These are phyloP conservation scores for Limonium bicolor DNA, from an alignment of 148 eudicot species.

Conservation along the genomic window DNA sequence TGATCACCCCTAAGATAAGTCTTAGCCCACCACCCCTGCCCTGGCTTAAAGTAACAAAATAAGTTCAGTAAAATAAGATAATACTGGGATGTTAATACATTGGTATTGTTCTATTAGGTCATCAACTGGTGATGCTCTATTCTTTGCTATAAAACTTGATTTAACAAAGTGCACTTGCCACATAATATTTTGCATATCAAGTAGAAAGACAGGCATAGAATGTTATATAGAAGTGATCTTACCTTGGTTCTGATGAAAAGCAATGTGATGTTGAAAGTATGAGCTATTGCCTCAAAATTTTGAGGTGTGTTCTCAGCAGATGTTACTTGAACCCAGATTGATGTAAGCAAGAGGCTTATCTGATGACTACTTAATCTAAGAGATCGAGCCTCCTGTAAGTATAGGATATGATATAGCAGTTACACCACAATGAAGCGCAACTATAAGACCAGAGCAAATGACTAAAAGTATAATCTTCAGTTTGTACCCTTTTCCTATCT, in stretches of 20 bases:
- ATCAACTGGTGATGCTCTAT: too few relatives aligned
- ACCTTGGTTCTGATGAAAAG: conserved; percentile 67
- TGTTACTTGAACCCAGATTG: conserved; percentile 78
- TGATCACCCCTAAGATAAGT: too few relatives aligned
- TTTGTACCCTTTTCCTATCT: conserved; percentile 31
- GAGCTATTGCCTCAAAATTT: conserved; percentile 81
- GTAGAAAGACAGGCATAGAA: too few relatives aligned
- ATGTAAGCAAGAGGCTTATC: conserved; percentile 77
- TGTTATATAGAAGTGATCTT: conserved; percentile 4
- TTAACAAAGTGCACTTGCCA: too few relatives aligned
- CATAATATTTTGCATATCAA: too few relatives aligned
- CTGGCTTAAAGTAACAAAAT: too few relatives aligned
- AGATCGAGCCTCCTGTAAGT: conserved; percentile 42
- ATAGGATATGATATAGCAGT: background rate
- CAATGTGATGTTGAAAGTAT: conserved; percentile 53
- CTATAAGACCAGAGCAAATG: background rate
- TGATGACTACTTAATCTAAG: conserved; percentile 78
- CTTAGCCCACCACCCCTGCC: too few relatives aligned
- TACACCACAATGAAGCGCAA: background rate
- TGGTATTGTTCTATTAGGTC: too few relatives aligned
- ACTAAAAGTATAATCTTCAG: background rate
- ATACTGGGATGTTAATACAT: too few relatives aligned
- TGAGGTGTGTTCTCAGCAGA: conserved; percentile 46
- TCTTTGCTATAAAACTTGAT: too few relatives aligned
- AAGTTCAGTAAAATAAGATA: too few relatives aligned